A percentile compares a stretch with the other conserved stretches of the same genome.
These are phyloP conservation scores for Sugiyamaella xylanicola DNA, from an alignment of 1,139 yeast genomes.

Conservation along the genomic window DNA sequence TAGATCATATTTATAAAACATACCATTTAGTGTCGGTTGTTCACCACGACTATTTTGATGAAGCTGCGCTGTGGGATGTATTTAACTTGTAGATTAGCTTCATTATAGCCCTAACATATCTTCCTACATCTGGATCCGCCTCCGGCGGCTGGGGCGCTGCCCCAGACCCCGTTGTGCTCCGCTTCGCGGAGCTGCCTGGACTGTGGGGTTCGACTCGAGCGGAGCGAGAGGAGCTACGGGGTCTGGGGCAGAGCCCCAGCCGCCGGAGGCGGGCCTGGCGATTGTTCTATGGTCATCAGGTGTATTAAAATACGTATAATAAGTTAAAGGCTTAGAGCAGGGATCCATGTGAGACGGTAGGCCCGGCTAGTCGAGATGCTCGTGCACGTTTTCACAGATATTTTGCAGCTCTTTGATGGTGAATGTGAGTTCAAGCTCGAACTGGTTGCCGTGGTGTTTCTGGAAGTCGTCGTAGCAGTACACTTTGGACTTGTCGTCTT, in stretches of 20 bases:
- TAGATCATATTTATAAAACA: conserved; percentile 60
- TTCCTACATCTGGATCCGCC: neutral
- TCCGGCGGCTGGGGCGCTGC: neutral
- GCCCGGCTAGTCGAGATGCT: conserved; percentile 18
- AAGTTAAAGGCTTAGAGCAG: neutral
- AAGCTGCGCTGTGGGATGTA: conserved; percentile 76
- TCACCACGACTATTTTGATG: conserved; percentile 80
- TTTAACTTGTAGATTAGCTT: conserved; percentile 34
- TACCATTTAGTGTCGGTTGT: conserved; percentile 80
- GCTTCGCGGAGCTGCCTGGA: too few species aligned
- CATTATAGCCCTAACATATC: neutral
- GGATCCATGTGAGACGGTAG: too few species aligned
- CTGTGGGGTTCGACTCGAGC: too few species aligned
- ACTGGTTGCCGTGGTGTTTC: neutral
- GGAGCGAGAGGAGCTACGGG: neutral
- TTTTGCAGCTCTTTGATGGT: conserved; percentile 23
- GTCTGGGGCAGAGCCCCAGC: neutral
- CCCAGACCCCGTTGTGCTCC: neutral
- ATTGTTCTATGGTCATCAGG: too few species aligned
- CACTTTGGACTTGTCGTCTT: conserved; percentile 18
- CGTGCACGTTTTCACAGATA: conserved; percentile 23
- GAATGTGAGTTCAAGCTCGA: conserved; percentile 26
- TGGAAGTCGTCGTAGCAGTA: conserved; percentile 33
- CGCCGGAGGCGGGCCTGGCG: neutral
- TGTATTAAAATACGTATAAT: neutral